Percentiles rank a stretch among this genome's conserved stretches.
phyloP scores from a whole-genome alignment of 495 filamentous ascomycete genomes.

The Aeminium ludgeri region DNA sequence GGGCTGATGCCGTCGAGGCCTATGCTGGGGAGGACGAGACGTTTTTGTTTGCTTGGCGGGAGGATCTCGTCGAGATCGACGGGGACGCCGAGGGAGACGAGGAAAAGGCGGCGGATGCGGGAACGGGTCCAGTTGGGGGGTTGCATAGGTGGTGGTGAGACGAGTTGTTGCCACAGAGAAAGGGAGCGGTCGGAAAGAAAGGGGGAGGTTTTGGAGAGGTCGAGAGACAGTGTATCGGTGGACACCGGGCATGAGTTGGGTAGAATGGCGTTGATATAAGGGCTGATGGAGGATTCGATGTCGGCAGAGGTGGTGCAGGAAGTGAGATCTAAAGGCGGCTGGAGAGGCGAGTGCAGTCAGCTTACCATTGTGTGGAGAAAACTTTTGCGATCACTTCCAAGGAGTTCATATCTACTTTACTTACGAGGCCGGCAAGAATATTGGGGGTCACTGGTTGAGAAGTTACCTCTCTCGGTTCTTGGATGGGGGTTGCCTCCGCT shows the following conservation, averaged over 20 bases:
- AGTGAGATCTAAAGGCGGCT: slow-evolving; percentile 62
- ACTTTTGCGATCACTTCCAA: neutral
- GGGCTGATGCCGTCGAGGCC: slow-evolving; percentile 31
- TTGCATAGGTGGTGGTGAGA: slow-evolving; percentile 83
- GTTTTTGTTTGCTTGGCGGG: slow-evolving; percentile 92
- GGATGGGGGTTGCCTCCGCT: slow-evolving; percentile 29
- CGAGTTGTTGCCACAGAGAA: slow-evolving; percentile 91
- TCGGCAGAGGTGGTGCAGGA: slow-evolving; percentile 25
- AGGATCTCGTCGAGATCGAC: slow-evolving; percentile 95
- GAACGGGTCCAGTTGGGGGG: slow-evolving; percentile 97
- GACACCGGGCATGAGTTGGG: slow-evolving; percentile 35
- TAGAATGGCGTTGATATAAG: slow-evolving; percentile 39
- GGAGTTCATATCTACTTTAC: slow-evolving; percentile 5
- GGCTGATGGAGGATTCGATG: slow-evolving; percentile 32
- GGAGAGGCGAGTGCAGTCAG: neutral
- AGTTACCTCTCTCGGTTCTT: slow-evolving; percentile 14
- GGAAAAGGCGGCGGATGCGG: slow-evolving; percentile 85
- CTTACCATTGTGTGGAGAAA: neutral
- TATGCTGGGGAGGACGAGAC: slow-evolving; percentile 79
- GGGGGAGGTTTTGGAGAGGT: slow-evolving; percentile 32
- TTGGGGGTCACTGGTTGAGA: slow-evolving; percentile 25
- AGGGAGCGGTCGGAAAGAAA: slow-evolving; percentile 56
- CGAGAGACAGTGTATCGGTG: slow-evolving; percentile 27
- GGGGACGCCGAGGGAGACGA: slow-evolving; percentile 89
- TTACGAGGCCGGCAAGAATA: slow-evolving; percentile 21